These are phyloP conservation scores for Colletotrichum chlorophyti DNA, from an alignment of 2,329 filamentous ascomycete genomes.

Conservation along the genomic window DNA sequence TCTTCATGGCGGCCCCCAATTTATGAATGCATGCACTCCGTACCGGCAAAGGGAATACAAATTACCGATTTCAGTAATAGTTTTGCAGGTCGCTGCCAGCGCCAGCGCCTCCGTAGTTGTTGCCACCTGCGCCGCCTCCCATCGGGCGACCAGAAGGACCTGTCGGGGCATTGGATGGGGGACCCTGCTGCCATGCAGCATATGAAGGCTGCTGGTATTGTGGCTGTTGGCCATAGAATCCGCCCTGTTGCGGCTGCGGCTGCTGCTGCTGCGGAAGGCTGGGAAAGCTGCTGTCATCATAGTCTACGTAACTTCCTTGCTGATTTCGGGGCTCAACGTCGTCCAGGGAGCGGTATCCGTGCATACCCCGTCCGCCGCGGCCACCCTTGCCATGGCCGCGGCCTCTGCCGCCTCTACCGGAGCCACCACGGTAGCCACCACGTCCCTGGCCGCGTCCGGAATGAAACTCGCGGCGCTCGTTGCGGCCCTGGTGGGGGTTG, in stretches of 20 bases:
- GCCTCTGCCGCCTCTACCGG: constrained; percentile 44
- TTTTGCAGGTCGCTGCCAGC: constrained; percentile 45
- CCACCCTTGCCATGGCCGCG: constrained; percentile 50
- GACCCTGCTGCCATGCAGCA: constrained; percentile 6
- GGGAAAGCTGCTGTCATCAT: constrained; percentile 49
- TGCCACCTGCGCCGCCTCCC: constrained; percentile 29
- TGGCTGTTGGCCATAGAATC: constrained; percentile 29
- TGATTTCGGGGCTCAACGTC: constrained; percentile 62
- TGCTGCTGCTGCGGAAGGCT: constrained; percentile 33
- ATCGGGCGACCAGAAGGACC: constrained; percentile 31
- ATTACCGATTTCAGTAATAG: constrained; percentile 41
- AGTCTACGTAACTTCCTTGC: constrained; percentile 54
- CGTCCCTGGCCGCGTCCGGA: constrained; percentile 47
- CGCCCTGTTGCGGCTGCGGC: constrained; percentile 24
- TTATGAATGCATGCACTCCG: too few relatives aligned
- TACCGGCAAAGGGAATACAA: too few relatives aligned
- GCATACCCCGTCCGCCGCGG: constrained; percentile 56
- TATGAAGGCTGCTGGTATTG: constrained; percentile 26
- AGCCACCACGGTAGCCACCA: constrained; percentile 46
- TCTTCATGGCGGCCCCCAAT: too few relatives aligned
- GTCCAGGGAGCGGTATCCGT: constrained; percentile 71
- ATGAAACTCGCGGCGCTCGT: constrained; percentile 50
- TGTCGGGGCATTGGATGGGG: constrained; percentile 19
- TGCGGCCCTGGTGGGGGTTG: constrained; percentile 42
- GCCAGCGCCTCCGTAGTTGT: constrained; percentile 26